Evolutionary conservation across 2,329 filamentous ascomycete genomes (phyloP).

Genomic region (Sporothrix euskadiensis): DNA sequence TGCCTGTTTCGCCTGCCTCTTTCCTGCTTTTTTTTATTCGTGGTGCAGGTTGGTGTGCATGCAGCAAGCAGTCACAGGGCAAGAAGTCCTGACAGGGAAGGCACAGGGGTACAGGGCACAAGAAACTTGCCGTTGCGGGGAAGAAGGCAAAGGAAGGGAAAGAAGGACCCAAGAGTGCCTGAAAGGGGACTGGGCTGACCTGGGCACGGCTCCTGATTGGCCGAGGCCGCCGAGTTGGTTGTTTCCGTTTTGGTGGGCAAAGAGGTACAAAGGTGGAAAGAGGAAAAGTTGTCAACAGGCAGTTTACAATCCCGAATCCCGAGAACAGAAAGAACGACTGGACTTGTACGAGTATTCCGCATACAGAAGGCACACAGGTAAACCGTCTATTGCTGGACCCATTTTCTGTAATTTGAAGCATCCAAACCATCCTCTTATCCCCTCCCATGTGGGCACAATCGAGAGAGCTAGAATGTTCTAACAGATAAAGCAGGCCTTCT

Average conservation of each 20-base stretch:
- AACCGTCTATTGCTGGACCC: not conserved
- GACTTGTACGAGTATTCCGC: no score
- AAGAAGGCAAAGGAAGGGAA: not conserved
- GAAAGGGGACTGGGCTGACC: not conserved
- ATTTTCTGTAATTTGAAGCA: not conserved
- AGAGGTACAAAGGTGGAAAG: not conserved
- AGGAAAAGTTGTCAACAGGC: not conserved
- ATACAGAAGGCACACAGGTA: not conserved
- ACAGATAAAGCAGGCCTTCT: no score
- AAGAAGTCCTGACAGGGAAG: not conserved
- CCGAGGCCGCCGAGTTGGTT: not conserved
- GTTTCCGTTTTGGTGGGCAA: not conserved
- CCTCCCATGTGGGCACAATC: not conserved
- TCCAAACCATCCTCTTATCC: not conserved
- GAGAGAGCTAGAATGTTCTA: slow-evolving; percentile 20
- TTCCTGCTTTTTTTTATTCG: not conserved
- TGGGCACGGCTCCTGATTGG: not conserved
- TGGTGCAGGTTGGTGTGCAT: not conserved
- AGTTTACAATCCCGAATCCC: slow-evolving; percentile 23
- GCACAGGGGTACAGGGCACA: not conserved
- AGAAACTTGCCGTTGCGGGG: slow-evolving; percentile 8
- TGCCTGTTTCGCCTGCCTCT: not conserved
- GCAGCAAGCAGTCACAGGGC: not conserved
- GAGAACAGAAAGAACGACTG: not conserved
- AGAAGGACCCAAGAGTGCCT: not conserved